Conservation (phyloP, 495 filamentous ascomycete genomes). For the Cetradonia linearis region DNA sequence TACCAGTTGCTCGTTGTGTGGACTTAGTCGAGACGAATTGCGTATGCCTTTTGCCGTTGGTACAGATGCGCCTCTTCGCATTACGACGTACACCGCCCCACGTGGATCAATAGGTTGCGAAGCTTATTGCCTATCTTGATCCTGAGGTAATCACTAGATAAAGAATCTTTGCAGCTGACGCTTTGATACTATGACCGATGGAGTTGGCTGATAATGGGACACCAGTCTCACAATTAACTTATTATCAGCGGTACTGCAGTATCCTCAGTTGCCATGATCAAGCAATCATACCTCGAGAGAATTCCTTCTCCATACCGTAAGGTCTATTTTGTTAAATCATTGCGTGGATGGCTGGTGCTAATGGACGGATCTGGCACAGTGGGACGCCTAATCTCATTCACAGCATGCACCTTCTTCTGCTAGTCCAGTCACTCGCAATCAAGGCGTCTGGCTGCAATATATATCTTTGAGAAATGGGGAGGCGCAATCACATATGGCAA, state of each 20-base stretch:
- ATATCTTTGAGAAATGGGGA: background rate
- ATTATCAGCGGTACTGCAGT: background rate
- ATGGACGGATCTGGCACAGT: background rate
- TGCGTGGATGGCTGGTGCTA: background rate
- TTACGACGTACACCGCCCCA: background rate
- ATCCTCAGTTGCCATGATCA: background rate
- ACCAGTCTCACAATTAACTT: background rate
- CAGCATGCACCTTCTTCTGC: too few relatives aligned
- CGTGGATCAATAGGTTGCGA: background rate
- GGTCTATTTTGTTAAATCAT: background rate
- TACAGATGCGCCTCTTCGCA: background rate
- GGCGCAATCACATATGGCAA: background rate
- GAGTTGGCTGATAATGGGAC: background rate
- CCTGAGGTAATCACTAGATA: background rate
- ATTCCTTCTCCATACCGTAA: background rate
- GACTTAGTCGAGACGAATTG: background rate
- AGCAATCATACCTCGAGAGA: background rate
- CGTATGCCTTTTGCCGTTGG: background rate
- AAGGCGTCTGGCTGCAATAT: background rate
- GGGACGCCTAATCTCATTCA: background rate
- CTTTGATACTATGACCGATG: background rate
- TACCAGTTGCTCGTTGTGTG: background rate
- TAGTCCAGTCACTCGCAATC: background rate
- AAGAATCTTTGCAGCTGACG: background rate
- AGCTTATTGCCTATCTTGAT: background rate